phyloP scores from a whole-genome alignment of 768 basidiomycete genomes.

The Arthromyces matolae region DNA sequence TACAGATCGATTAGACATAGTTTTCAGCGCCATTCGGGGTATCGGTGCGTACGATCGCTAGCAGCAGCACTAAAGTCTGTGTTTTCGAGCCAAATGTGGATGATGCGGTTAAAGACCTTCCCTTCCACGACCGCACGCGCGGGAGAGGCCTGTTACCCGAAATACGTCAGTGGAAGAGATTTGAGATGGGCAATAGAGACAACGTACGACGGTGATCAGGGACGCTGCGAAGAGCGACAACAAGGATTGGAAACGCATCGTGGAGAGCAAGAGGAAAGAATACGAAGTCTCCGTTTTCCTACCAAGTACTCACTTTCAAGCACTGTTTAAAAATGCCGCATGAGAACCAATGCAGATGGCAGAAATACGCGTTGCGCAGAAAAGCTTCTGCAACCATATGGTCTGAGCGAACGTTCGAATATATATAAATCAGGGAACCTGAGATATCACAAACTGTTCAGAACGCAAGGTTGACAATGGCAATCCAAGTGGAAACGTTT shows the following conservation, averaged over 20 bases:
- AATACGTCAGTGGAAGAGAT: not conserved
- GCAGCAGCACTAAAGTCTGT: slow-evolving; percentile 42
- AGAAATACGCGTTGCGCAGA: too few relatives aligned
- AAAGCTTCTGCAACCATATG: slow-evolving; percentile 1
- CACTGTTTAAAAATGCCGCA: not conserved
- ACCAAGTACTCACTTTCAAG: too few relatives aligned
- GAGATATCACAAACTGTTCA: too few relatives aligned
- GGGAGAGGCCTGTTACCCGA: slow-evolving; percentile 1
- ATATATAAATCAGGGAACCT: too few relatives aligned
- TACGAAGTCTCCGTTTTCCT: too few relatives aligned
- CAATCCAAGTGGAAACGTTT: too few relatives aligned
- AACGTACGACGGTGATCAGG: not conserved
- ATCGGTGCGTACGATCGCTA: slow-evolving; percentile 16
- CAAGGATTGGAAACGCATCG: slow-evolving; percentile 2
- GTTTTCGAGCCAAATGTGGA: slow-evolving; percentile 59
- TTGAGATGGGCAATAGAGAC: not conserved
- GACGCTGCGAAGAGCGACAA: not conserved
- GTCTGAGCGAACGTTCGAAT: slow-evolving; percentile 3
- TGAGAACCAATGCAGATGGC: not conserved
- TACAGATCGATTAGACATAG: not conserved
- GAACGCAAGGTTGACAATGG: too few relatives aligned
- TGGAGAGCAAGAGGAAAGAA: not conserved
- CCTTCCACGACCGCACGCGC: slow-evolving; percentile 17
- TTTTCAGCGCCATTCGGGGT: not conserved
- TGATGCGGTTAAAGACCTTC: slow-evolving; percentile 27